These are phyloP conservation scores for Botrytis squamosa DNA, from an alignment of 2,329 filamentous ascomycete species.

Conservation along the genomic window DNA sequence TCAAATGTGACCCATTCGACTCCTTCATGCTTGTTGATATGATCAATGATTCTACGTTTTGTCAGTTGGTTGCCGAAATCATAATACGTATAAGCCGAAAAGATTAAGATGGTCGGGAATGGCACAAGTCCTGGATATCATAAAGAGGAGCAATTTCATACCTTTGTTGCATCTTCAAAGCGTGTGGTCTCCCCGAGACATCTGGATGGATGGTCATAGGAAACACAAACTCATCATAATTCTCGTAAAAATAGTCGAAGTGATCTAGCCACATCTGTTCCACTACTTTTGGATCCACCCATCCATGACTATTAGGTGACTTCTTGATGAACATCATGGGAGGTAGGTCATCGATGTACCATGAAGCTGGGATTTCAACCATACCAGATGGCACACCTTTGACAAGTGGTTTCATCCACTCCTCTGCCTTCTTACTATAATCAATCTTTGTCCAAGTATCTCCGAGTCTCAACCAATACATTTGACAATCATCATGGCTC, in stretches of 20 bases:
- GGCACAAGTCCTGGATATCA: constrained; percentile 48
- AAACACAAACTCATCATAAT: constrained; percentile 75
- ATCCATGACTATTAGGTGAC: constrained; percentile 61
- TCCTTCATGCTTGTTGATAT: constrained; percentile 61
- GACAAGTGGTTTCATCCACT: constrained; percentile 66
- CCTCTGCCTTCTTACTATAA: constrained; percentile 58
- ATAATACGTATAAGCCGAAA: background rate
- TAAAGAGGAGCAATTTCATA: constrained; percentile 56
- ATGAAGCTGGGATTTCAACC: constrained; percentile 64
- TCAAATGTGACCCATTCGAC: constrained; percentile 70
- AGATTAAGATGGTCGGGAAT: constrained; percentile 48
- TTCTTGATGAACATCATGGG: constrained; percentile 74
- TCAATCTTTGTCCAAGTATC: constrained; percentile 69
- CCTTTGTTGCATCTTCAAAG: constrained; percentile 71
- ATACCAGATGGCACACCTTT: constrained; percentile 60
- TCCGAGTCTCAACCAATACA: constrained; percentile 62
- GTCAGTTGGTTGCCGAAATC: background rate
- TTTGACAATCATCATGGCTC: constrained; percentile 63
- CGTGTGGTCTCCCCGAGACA: constrained; percentile 69
- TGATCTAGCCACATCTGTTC: constrained; percentile 47
- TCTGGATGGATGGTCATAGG: constrained; percentile 77
- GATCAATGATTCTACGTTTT: constrained; percentile 59
- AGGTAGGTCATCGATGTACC: constrained; percentile 61
- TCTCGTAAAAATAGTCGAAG: constrained; percentile 72
- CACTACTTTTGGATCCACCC: constrained; percentile 54